Evolutionary conservation across 164 flowering plant genomes (phyloP).

Genomic region (Nymphaea colorata): DNA sequence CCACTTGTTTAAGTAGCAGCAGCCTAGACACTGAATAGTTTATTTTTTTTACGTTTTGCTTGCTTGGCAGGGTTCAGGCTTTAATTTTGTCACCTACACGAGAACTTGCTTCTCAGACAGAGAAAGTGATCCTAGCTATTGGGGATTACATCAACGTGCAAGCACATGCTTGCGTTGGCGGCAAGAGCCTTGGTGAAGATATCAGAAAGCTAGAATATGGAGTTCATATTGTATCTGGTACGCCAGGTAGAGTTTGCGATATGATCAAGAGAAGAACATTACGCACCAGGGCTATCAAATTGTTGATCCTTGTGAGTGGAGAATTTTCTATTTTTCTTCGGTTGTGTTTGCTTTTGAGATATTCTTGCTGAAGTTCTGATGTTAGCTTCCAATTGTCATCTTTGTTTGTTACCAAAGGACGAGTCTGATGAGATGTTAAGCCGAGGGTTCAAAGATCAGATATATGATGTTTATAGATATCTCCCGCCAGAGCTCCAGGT

Average conservation of each 20-base stretch:
- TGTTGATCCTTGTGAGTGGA: constrained; percentile 67
- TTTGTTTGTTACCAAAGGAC: constrained; percentile 37
- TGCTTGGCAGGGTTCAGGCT: constrained; percentile 50
- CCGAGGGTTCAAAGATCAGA: constrained; percentile 96
- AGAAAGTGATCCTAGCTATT: constrained; percentile 42
- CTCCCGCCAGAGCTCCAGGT: constrained; percentile 99
- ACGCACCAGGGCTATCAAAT: constrained; percentile 79
- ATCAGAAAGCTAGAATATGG: constrained; percentile 83
- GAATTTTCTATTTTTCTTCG: too few relatives aligned
- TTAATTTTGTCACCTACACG: constrained; percentile 72
- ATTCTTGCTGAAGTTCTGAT: background rate
- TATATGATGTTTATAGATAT: constrained; percentile 92
- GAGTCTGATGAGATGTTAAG: constrained; percentile 99
- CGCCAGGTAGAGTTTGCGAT: constrained; percentile 96
- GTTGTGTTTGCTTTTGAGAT: background rate
- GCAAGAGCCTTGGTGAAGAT: constrained; percentile 94
- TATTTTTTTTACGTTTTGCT: too few relatives aligned
- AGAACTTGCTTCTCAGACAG: constrained; percentile 68
- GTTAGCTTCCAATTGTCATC: background rate
- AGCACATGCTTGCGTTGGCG: constrained; percentile 92
- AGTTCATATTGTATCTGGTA: constrained; percentile 96
- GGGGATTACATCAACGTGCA: constrained; percentile 69
- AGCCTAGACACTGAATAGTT: too few relatives aligned
- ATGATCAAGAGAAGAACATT: constrained; percentile 96
- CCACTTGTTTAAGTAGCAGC: too few relatives aligned